Conservation (phyloP, 192 early-diverging fungal genomes). For the Mortierella claussenii region DNA sequence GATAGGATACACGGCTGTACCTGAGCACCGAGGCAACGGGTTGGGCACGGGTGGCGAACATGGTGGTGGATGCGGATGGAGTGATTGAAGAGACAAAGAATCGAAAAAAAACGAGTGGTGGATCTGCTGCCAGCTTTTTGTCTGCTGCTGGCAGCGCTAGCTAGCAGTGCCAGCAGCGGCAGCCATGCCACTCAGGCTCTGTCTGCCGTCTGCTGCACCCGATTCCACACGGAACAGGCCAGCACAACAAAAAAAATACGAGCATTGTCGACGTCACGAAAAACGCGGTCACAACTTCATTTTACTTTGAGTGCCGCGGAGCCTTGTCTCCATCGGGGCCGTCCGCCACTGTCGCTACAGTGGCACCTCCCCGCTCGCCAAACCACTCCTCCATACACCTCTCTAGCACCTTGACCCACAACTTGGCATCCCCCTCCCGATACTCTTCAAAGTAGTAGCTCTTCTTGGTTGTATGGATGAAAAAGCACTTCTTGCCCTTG, state of each 20-base stretch:
- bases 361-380: constrained; percentile 9
- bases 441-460: constrained; percentile 68
- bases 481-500: constrained; percentile 69
- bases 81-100: constrained; percentile 24
- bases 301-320: background rate
- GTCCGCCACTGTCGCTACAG: background rate
- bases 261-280: background rate
- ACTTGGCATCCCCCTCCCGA: constrained; percentile 57
- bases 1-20: too few species aligned
- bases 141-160: too few species aligned
- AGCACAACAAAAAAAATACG: too few species aligned
- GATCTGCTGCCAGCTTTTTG: constrained; percentile 8
- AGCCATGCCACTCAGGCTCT: too few species aligned
- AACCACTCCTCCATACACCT: constrained; percentile 60
- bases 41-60: constrained; percentile 52
- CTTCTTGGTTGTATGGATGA: constrained; percentile 70
- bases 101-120: constrained; percentile 10
- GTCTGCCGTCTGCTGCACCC: too few species aligned
- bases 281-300: background rate
- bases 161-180: too few species aligned
- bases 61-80: constrained; percentile 7
- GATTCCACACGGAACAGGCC: too few species aligned
- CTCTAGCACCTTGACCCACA: constrained; percentile 57
- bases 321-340: background rate
- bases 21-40: constrained; percentile 43